phyloP scores from a whole-genome alignment of 73 alveolate species.

The Uronychia setigera region DNA sequence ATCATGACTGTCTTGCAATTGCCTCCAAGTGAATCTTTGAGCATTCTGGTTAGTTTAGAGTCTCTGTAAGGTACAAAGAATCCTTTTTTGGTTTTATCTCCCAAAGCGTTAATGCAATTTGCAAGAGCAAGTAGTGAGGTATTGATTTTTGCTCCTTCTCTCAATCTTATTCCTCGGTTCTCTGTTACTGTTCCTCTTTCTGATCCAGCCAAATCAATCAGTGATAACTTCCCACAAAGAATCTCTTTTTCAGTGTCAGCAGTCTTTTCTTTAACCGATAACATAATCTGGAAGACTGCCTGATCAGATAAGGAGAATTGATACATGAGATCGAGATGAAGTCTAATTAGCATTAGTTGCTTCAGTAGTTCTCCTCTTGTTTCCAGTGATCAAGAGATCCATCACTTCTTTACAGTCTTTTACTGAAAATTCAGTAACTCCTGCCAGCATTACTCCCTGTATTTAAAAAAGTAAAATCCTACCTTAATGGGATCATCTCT shows the following conservation, averaged over 20 bases:
- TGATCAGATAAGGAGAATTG: constrained; percentile 61
- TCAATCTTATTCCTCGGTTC: constrained; percentile 84
- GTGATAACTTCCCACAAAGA: constrained; percentile 72
- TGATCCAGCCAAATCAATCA: constrained; percentile 94
- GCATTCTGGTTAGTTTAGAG: constrained; percentile 86
- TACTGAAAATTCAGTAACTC: constrained; percentile 91
- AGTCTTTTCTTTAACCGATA: constrained; percentile 71
- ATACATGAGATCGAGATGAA: constrained; percentile 76
- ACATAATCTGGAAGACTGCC: constrained; percentile 78
- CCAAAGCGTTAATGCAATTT: constrained; percentile 87
- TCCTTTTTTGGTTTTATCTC: constrained; percentile 81
- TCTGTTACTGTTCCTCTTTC: constrained; percentile 89
- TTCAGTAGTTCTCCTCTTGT: constrained; percentile 84
- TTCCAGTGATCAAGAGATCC: constrained; percentile 72
- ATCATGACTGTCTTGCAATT: constrained; percentile 89
- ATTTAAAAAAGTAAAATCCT: constrained; percentile 65
- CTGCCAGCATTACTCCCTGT: constrained; percentile 88
- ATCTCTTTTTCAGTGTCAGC: constrained; percentile 58
- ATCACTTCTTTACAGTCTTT: constrained; percentile 79
- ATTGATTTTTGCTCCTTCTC: constrained; percentile 95
- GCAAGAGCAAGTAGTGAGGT: constrained; percentile 84
- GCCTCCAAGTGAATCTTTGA: constrained; percentile 94
- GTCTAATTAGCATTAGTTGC: constrained; percentile 84
- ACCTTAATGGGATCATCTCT: constrained; percentile 92
- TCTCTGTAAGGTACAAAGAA: constrained; percentile 88